Evolutionary conservation across 345 rosid species (phyloP).

Genomic region (Salix brachista): DNA sequence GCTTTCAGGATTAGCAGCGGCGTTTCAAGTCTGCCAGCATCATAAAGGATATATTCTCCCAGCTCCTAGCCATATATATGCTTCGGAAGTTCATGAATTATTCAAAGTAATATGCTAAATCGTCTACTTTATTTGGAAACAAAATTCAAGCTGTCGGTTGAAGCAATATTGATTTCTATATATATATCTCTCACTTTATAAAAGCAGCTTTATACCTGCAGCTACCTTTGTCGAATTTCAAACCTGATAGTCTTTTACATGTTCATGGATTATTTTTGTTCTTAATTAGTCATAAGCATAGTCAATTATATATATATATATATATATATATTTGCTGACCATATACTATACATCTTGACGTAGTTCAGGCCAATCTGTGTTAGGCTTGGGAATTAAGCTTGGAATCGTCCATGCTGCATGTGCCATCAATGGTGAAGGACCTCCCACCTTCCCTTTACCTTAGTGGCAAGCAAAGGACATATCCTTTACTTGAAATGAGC

Average conservation of each 20-base stretch:
- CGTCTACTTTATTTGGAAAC: neutral
- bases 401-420: slow-evolving; percentile 21
- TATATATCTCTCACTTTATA: slow-evolving; percentile 1
- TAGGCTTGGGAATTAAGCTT: slow-evolving; percentile 36
- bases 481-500: slow-evolving; percentile 34
- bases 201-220: slow-evolving; percentile 12
- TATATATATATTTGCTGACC: slow-evolving; percentile 4
- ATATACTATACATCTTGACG: neutral
- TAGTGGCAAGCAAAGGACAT: slow-evolving; percentile 43
- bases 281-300: neutral
- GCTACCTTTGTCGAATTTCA: slow-evolving; percentile 1
- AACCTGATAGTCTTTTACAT: neutral
- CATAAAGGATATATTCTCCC: neutral
- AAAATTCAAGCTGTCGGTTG: slow-evolving; percentile 15
- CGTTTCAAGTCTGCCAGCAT: neutral
- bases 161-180: neutral
- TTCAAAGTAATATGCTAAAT: slow-evolving; percentile 11
- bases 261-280: neutral
- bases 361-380: slow-evolving; percentile 4
- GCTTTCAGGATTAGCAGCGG: neutral
- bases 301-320: neutral
- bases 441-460: slow-evolving; percentile 33
- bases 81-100: neutral
- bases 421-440: slow-evolving; percentile 16
- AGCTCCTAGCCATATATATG: neutral